These are phyloP conservation scores for Nicotiana noctiflora DNA, from an alignment of 257 asterid species.

Conservation along the genomic window DNA sequence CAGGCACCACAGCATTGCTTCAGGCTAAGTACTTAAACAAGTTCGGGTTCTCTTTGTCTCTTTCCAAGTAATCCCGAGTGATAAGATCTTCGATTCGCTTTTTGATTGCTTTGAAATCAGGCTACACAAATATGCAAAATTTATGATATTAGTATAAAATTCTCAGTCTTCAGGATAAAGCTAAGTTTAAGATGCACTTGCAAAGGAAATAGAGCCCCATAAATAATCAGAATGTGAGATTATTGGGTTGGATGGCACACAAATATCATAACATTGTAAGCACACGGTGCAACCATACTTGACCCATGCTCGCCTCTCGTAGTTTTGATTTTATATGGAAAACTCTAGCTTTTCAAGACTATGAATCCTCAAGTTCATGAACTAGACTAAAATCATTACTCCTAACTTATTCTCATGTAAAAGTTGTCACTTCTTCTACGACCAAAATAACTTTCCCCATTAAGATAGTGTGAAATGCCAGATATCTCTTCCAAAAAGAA, in stretches of 20 bases:
- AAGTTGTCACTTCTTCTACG: background rate
- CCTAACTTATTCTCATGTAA: background rate
- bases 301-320: background rate
- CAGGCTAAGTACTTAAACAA: slow-evolving; percentile 39
- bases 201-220: background rate
- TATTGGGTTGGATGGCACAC: background rate
- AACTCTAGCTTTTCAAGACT: background rate
- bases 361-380: background rate
- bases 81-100: slow-evolving; percentile 52
- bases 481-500: background rate
- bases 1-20: background rate
- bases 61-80: slow-evolving; percentile 39
- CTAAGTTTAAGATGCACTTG: background rate
- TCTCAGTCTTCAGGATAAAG: background rate
- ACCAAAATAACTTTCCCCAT: background rate
- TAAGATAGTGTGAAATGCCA: background rate
- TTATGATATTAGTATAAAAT: background rate
- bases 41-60: slow-evolving; percentile 40
- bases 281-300: background rate
- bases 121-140: slow-evolving; percentile 28
- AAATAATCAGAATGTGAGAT: background rate
- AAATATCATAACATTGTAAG: background rate
- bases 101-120: slow-evolving; percentile 42
- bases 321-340: background rate
- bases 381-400: background rate